These are phyloP conservation scores for Tilletiopsis washingtonensis DNA, from an alignment of 1,284 basidiomycete species.

Conservation along the genomic window DNA sequence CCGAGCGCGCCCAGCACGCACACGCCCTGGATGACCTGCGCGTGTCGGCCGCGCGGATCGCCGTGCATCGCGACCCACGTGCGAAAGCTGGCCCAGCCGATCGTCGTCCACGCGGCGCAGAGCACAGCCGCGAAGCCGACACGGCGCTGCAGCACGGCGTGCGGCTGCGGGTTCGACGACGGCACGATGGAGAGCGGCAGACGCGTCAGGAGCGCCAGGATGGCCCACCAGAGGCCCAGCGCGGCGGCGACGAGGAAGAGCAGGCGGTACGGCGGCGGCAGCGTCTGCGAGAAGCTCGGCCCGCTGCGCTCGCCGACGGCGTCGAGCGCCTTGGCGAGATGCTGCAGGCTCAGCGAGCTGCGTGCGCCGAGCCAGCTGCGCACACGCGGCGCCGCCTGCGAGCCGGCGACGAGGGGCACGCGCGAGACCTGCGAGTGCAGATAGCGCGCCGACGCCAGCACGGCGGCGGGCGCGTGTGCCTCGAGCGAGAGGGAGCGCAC, in stretches of 20 bases:
- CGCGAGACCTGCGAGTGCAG: background rate
- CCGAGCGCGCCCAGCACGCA: slow-evolving; percentile 19
- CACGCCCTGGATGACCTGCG: slow-evolving; percentile 36
- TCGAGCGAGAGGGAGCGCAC: background rate
- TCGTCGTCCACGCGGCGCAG: slow-evolving; percentile 4
- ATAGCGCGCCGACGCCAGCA: background rate
- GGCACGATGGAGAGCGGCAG: slow-evolving; percentile 33
- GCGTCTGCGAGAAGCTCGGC: slow-evolving; percentile 23
- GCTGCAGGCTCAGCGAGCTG: background rate
- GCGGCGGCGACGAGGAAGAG: slow-evolving; percentile 27
- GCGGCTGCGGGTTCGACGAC: slow-evolving; percentile 11
- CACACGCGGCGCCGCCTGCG: background rate
- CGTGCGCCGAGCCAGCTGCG: background rate
- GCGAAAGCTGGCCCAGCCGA: slow-evolving; percentile 1
- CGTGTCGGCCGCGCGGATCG: slow-evolving; percentile 27
- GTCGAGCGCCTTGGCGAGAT: background rate
- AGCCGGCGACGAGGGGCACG: background rate
- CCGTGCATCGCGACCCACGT: slow-evolving; percentile 7
- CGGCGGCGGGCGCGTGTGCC: background rate
- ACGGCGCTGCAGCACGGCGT: slow-evolving; percentile 11
- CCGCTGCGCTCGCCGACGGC: background rate
- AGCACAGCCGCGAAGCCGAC: background rate
- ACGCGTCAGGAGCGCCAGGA: slow-evolving; percentile 18
- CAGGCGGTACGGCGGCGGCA: slow-evolving; percentile 43
- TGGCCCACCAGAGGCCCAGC: slow-evolving; percentile 30